Conservation (phyloP, 2,329 filamentous ascomycete genomes). For the Pseudogymnoascus sp. region DNA sequence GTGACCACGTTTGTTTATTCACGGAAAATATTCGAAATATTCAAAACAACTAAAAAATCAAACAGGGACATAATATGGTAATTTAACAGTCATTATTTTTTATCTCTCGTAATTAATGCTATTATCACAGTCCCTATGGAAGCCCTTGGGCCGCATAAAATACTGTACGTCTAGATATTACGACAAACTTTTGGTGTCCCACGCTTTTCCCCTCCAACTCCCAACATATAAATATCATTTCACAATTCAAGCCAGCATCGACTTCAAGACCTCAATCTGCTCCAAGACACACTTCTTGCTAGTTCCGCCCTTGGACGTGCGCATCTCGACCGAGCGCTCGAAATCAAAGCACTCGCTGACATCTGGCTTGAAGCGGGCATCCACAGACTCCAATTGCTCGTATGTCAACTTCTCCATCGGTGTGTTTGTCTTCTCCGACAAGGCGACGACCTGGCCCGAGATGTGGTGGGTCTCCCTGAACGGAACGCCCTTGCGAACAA, state of each 20-base stretch:
- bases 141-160: neutral
- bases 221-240: constrained; percentile 4
- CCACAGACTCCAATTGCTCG: constrained; percentile 59
- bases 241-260: constrained; percentile 25
- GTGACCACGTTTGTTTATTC: neutral
- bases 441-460: constrained; percentile 62
- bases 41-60: neutral
- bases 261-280: constrained; percentile 48
- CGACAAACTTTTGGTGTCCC: neutral
- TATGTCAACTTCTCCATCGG: constrained; percentile 63
- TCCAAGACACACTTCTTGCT: constrained; percentile 59
- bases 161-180: neutral
- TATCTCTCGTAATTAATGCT: neutral
- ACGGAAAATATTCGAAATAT: neutral
- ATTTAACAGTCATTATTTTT: neutral
- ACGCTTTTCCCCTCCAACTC: neutral
- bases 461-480: constrained; percentile 78
- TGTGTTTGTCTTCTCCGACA: constrained; percentile 56
- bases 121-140: neutral
- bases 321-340: constrained; percentile 72
- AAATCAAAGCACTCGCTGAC: constrained; percentile 68
- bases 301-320: constrained; percentile 68
- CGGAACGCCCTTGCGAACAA: constrained; percentile 58
- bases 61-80: neutral
- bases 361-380: constrained; percentile 62